Conservation (phyloP, 148 eudicot species). For the Persicaria maculosa region DNA sequence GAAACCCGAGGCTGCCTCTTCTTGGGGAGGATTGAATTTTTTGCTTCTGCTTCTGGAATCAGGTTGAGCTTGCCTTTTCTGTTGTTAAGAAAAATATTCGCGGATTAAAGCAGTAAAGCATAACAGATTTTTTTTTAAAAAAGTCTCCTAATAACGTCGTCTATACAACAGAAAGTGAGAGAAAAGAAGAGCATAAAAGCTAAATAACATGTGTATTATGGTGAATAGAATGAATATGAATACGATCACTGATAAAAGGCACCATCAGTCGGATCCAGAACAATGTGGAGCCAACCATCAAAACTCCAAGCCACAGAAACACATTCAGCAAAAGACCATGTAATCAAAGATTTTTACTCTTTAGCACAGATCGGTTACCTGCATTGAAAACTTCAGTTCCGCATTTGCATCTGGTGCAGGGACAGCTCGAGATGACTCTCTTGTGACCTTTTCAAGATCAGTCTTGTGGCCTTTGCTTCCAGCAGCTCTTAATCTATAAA, state of each 20-base stretch:
- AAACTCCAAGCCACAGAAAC: no score
- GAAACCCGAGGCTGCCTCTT: slow-evolving; percentile 89
- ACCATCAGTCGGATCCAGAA: no score
- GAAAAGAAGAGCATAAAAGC: not conserved
- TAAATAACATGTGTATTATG: no score
- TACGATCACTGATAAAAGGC: no score
- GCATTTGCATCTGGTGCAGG: slow-evolving; percentile 97
- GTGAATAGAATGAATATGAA: no score
- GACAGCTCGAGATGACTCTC: slow-evolving; percentile 65
- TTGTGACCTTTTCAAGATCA: slow-evolving; percentile 52
- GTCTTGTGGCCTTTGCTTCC: slow-evolving; percentile 47
- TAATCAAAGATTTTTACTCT: not conserved
- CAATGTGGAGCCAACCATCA: not conserved
- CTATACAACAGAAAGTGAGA: not conserved
- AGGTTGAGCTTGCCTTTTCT: slow-evolving; percentile 68
- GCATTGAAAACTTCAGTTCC: slow-evolving; percentile 69
- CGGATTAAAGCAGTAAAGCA: not conserved
- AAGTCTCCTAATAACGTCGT: not conserved
- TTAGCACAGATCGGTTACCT: slow-evolving; percentile 30
- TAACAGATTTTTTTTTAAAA: not conserved
- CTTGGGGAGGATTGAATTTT: slow-evolving; percentile 73
- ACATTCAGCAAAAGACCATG: no score
- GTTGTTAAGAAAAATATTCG: not conserved
- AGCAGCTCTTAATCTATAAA: slow-evolving; percentile 61
- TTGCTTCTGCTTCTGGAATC: slow-evolving; percentile 82